These are phyloP conservation scores for Mycena vitilis DNA, from an alignment of 768 basidiomycete species.

Conservation along the genomic window DNA sequence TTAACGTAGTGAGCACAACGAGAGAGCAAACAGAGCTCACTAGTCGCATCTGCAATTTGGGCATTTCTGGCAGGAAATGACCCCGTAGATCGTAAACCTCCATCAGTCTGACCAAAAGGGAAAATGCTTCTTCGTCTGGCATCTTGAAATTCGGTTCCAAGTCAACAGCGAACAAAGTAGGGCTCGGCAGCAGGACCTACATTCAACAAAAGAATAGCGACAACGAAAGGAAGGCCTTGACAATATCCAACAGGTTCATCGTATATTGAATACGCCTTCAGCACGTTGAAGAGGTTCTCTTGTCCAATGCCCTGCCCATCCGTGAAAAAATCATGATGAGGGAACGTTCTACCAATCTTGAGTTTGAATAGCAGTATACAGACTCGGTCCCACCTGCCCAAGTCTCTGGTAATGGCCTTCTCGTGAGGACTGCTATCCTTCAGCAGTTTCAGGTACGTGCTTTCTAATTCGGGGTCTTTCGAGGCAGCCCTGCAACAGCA, in stretches of 20 bases:
- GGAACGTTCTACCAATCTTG: conserved; percentile 79
- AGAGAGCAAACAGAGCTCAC: conserved; percentile 53
- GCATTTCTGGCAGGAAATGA: conserved; percentile 99
- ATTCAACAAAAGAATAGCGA: conserved; percentile 91
- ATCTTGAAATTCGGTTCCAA: conserved; percentile 65
- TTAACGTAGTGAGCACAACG: not conserved
- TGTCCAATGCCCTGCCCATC: conserved; percentile 96
- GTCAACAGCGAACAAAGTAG: conserved; percentile 1
- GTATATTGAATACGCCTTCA: conserved; percentile 97
- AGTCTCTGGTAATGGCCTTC: conserved; percentile 93
- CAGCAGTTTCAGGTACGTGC: conserved; percentile 81
- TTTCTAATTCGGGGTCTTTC: conserved; percentile 89
- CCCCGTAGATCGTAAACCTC: conserved; percentile 95
- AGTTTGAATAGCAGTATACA: conserved; percentile 20
- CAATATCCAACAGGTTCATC: conserved; percentile 97
- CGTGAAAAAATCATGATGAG: conserved; percentile 95
- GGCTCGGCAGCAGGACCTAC: conserved; percentile 55
- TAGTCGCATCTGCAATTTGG: conserved; percentile 92
- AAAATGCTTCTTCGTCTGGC: conserved; percentile 99
- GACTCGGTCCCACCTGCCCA: conserved; percentile 70
- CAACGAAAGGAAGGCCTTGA: conserved; percentile 96
- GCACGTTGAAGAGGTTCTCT: conserved; percentile 96
- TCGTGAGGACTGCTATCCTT: conserved; percentile 91
- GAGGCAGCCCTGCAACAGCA: conserved; percentile 82
- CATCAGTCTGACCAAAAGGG: conserved; percentile 94